Percentiles rank a stretch among this genome's conserved stretches.
Evolutionary conservation across 306 rosid genomes (phyloP).

Genomic region (Cucurbita argyrosperma): DNA sequence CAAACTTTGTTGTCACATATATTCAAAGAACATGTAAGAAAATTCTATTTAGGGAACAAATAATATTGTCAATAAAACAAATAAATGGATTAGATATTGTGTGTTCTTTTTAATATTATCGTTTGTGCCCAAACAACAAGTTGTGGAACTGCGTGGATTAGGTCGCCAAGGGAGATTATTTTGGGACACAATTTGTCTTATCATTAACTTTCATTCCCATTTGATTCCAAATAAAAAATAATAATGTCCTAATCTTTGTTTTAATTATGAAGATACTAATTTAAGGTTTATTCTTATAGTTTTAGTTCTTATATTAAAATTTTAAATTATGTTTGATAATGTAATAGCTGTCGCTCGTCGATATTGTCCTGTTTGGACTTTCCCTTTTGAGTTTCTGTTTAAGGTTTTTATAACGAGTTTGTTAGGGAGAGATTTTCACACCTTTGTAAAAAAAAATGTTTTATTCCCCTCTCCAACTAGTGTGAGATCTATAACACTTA

Average conservation of each 20-base stretch:
- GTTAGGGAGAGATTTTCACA: too few species aligned
- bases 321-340: too few species aligned
- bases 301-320: too few species aligned
- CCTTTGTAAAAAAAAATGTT: too few species aligned
- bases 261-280: not conserved
- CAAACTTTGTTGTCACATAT: not conserved
- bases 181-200: not conserved
- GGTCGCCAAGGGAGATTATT: not conserved
- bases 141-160: not conserved
- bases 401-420: too few species aligned
- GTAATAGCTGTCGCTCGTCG: too few species aligned
- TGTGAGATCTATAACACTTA: too few species aligned
- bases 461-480: too few species aligned
- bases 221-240: not conserved
- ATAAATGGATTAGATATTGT: not conserved
- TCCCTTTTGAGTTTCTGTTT: too few species aligned
- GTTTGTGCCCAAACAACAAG: conserved; percentile 3
- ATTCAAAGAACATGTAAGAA: not conserved
- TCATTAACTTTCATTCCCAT: not conserved
- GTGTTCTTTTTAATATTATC: not conserved
- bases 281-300: too few species aligned
- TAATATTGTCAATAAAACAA: not conserved
- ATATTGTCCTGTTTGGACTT: too few species aligned
- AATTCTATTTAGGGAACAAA: not conserved
- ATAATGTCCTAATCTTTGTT: not conserved